A percentile compares a stretch with the other conserved stretches of the same genome.
These are phyloP conservation scores for Raphanus sativus DNA, from an alignment of 345 rosid species.

Conservation along the genomic window DNA sequence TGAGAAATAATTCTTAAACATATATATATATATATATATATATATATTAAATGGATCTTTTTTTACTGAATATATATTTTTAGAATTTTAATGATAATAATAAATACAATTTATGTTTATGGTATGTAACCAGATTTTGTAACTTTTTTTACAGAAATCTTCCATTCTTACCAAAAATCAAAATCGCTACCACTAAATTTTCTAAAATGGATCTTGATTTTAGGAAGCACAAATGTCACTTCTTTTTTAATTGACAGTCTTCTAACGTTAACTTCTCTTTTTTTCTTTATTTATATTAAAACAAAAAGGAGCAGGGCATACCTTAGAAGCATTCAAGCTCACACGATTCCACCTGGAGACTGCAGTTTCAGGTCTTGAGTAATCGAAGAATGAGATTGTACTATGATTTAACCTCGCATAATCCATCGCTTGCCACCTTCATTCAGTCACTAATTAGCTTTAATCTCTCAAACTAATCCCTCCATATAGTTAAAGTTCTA, in stretches of 20 bases:
- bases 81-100: too few species aligned
- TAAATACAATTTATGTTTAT: too few species aligned
- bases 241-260: neutral
- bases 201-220: neutral
- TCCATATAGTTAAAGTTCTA: neutral
- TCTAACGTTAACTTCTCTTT: neutral
- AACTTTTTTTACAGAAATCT: too few species aligned
- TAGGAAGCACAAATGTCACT: neutral
- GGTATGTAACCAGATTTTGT: too few species aligned
- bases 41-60: too few species aligned
- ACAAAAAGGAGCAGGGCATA: conserved; percentile 37
- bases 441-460: neutral
- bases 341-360: conserved; percentile 79
- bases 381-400: conserved; percentile 81
- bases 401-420: conserved; percentile 71
- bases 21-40: too few species aligned
- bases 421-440: conserved; percentile 89
- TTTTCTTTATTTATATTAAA: neutral
- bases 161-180: too few species aligned
- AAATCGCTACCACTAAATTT: too few species aligned
- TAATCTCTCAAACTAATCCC: conserved; percentile 19
- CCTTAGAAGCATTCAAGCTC: conserved; percentile 79
- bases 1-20: neutral
- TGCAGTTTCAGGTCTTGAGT: conserved; percentile 64
- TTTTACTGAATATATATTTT: too few species aligned